Base-by-base conservation (phyloP, 2,329 filamentous ascomycete species). In the Cladobotryum mycophilum region DNA sequence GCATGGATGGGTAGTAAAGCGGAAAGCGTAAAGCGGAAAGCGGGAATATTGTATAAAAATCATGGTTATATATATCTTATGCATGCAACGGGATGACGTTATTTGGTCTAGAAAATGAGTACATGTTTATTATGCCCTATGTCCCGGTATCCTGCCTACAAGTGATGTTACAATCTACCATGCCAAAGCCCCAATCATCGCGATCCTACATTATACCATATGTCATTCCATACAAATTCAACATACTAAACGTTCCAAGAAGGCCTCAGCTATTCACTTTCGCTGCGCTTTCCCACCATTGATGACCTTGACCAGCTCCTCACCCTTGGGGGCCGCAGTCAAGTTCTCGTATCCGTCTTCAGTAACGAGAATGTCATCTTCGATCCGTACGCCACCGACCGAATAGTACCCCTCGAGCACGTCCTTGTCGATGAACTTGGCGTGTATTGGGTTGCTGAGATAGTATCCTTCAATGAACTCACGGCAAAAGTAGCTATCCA, bases 361-460 rank as follows among this genome's bases (percentile, higher is more conserved):
- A 1, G 86, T 93, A 44, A 97, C 83, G 18, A 93, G 74, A 37
- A 97, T 79, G 65, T 92, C 88, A 63, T 97, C 90, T 71, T 99
- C 93, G 54, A 97, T 95, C 43, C 93, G 80, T 22, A 96, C 89
- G 34, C 93, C 93, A 14, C 92, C 93, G 1, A 97, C 85, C 22
- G 70, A 72, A 73, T 88, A 92, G 66, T 86, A 92, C 55, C 71
- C 73, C 53, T 84, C 81, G 45, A 93, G 69, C 5, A 85, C 76
- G 5, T 75, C 72, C 57, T 72, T 71, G 67, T 91, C 78, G 61
- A 93, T 84, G 59, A 80, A 87, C 52, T 76, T 74, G 37, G 75
- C 72, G 63, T 86, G 82, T 50, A 73, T 70, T 2, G 75, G 70
- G 52, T 80, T 75, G 47, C 77, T 73, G 59, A 86, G 74, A 63